phyloP scores from a whole-genome alignment of 306 rosid species.

The Albizia julibrissin region DNA sequence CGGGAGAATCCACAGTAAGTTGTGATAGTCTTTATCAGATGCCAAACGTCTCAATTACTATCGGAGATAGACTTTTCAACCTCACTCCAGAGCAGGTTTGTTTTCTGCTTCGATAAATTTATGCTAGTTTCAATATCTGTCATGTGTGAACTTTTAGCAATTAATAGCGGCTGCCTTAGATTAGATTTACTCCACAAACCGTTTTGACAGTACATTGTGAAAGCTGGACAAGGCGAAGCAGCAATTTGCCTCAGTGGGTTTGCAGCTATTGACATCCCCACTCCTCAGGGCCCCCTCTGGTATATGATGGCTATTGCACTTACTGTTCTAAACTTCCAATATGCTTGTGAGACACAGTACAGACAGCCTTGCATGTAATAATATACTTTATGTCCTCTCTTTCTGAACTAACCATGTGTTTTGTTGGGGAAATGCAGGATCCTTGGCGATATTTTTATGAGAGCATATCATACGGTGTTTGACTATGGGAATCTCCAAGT shows the following conservation, averaged over 20 bases:
- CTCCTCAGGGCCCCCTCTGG: constrained; percentile 85
- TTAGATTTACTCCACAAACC: not conserved
- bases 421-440: constrained; percentile 59
- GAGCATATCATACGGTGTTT: constrained; percentile 78
- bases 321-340: not conserved
- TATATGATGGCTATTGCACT: constrained; percentile 30
- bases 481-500: constrained; percentile 66
- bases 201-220: constrained; percentile 64
- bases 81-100: constrained; percentile 84
- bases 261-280: constrained; percentile 67
- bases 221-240: constrained; percentile 62
- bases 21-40: constrained; percentile 56
- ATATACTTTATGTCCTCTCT: no score
- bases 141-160: not conserved
- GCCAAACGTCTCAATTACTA: constrained; percentile 77
- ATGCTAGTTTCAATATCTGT: not conserved
- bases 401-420: not conserved
- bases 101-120: not conserved
- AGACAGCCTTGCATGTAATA: no score
- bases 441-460: constrained; percentile 87
- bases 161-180: not conserved
- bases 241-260: constrained; percentile 76
- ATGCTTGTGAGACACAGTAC: no score
- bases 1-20: constrained; percentile 65
- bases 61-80: constrained; percentile 51